These are phyloP conservation scores for Lentinula aciculospora DNA, from an alignment of 768 basidiomycete species.

Conservation along the genomic window DNA sequence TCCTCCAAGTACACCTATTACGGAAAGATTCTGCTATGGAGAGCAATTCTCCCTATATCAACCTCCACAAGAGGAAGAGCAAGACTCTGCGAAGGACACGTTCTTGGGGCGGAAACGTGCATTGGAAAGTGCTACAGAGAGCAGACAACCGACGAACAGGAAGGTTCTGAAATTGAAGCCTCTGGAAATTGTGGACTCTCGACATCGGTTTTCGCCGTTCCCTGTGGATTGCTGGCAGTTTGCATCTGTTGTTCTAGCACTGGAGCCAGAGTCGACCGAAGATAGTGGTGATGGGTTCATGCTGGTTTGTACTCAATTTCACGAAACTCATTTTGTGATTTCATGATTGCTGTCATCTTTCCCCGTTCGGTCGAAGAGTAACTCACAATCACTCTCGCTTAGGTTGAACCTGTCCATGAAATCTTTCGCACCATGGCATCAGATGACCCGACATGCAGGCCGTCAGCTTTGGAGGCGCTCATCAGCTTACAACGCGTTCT, in stretches of 20 bases:
- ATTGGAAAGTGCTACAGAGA: not conserved
- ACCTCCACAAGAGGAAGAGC: not conserved
- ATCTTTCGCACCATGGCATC: not conserved
- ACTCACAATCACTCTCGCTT: not conserved
- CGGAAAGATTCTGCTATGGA: not conserved
- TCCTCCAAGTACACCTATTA: not conserved
- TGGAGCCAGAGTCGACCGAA: not conserved
- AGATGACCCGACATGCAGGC: not conserved
- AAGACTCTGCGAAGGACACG: not conserved
- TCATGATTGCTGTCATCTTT: too few relatives aligned
- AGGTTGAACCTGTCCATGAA: not conserved
- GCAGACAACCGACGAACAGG: not conserved
- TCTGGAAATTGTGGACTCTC: not conserved
- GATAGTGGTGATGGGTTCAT: not conserved
- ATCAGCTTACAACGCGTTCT: not conserved
- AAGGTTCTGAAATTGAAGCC: not conserved
- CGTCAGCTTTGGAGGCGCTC: not conserved
- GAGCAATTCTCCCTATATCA: not conserved
- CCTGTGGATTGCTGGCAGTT: constrained; percentile 6
- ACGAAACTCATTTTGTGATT: too few relatives aligned
- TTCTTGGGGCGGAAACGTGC: not conserved
- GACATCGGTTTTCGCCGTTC: not conserved
- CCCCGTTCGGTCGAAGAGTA: not conserved
- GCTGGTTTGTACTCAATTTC: not conserved
- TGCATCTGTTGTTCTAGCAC: not conserved